phyloP scores from a whole-genome alignment of 2,329 filamentous ascomycete species.

The Zymoseptoria pseudotritici region DNA sequence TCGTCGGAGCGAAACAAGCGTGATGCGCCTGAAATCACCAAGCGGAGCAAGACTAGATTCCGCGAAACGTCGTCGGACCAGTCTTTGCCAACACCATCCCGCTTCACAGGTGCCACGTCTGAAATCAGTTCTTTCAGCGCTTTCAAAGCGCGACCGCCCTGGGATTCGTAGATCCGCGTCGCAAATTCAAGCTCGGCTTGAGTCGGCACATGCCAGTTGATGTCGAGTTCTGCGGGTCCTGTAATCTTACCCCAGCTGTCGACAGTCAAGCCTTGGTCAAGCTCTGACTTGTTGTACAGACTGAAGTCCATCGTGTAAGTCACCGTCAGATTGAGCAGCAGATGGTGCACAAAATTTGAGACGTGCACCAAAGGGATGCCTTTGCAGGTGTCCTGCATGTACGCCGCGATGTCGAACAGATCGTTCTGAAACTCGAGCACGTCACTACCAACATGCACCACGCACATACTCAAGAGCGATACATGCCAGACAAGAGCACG shows the following conservation, averaged over 20 bases:
- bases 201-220: slow-evolving; percentile 85
- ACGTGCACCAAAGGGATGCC: slow-evolving; percentile 92
- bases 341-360: slow-evolving; percentile 94
- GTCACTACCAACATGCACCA: slow-evolving; percentile 88
- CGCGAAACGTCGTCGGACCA: slow-evolving; percentile 96
- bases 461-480: slow-evolving; percentile 94
- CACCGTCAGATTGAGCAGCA: slow-evolving; percentile 87
- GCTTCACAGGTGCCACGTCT: slow-evolving; percentile 71
- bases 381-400: slow-evolving; percentile 94
- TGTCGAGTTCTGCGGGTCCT: slow-evolving; percentile 65
- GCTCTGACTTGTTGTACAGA: slow-evolving; percentile 72
- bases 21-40: slow-evolving; percentile 86
- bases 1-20: slow-evolving; percentile 72
- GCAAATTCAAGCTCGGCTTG: slow-evolving; percentile 80
- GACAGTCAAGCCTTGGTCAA: slow-evolving; percentile 64
- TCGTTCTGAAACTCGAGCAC: slow-evolving; percentile 84
- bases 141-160: slow-evolving; percentile 67
- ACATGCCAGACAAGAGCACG: slow-evolving; percentile 93
- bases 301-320: slow-evolving; percentile 88
- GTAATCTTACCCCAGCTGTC: slow-evolving; percentile 79
- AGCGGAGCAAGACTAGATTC: slow-evolving; percentile 75
- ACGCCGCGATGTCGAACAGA: slow-evolving; percentile 81
- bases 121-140: slow-evolving; percentile 74
- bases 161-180: slow-evolving; percentile 77
- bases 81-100: slow-evolving; percentile 93